Evolutionary conservation across 805 yeast genomes (phyloP).

Genomic region (Cyberlindnera japonica): DNA sequence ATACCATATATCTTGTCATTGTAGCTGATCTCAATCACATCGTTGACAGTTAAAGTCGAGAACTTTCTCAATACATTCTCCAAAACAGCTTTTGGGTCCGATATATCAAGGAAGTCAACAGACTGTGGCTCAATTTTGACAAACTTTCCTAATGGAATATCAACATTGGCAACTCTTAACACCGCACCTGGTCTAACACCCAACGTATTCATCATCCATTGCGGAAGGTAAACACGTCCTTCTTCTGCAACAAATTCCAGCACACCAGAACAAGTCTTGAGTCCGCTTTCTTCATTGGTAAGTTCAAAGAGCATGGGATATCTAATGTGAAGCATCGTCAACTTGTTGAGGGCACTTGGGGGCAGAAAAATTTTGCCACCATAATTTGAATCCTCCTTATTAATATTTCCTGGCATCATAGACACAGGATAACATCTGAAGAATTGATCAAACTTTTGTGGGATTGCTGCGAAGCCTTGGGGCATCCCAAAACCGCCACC

Average conservation of each 20-base stretch:
- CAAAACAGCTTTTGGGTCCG: constrained; percentile 94
- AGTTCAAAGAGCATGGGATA: constrained; percentile 95
- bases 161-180: constrained; percentile 68
- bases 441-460: constrained; percentile 70
- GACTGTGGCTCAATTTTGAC: constrained; percentile 96
- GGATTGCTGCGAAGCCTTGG: constrained; percentile 29
- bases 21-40: constrained; percentile 79
- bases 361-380: constrained; percentile 97
- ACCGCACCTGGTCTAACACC: constrained; percentile 75
- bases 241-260: constrained; percentile 96
- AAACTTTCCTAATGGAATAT: constrained; percentile 80
- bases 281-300: constrained; percentile 56
- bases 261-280: constrained; percentile 85
- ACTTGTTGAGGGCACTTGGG: constrained; percentile 82
- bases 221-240: constrained; percentile 91
- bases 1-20: constrained; percentile 76
- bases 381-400: constrained; percentile 76
- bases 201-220: constrained; percentile 91
- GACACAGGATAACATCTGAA: constrained; percentile 90
- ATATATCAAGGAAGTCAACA: constrained; percentile 85
- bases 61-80: constrained; percentile 90
- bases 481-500: constrained; percentile 25
- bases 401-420: constrained; percentile 69
- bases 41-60: constrained; percentile 80
- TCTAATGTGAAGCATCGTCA: constrained; percentile 86